These are phyloP conservation scores for Extremus antarcticus DNA, from an alignment of 495 filamentous ascomycete genomes.

Conservation along the genomic window DNA sequence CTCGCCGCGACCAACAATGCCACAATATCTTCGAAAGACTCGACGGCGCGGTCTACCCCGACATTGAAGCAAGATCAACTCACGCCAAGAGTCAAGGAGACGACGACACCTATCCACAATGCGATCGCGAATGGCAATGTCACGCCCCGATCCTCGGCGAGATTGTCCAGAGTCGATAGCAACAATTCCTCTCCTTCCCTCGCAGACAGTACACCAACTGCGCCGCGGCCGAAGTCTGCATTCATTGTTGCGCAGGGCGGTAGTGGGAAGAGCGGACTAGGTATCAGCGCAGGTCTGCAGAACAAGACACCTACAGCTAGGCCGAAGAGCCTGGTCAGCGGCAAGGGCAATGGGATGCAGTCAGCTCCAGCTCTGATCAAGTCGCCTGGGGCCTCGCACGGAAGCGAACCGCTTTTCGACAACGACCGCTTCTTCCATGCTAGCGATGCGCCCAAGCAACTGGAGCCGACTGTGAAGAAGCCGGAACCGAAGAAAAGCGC, in stretches of 20 bases:
- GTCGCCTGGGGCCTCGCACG: conserved; percentile 7
- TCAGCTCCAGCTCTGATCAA: conserved; percentile 8
- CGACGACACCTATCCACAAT: conserved; percentile 23
- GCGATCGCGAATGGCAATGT: conserved; percentile 27
- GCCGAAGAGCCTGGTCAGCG: conserved; percentile 21
- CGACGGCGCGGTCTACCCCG: conserved; percentile 14
- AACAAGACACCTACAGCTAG: conserved; percentile 5
- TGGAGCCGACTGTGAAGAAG: conserved; percentile 15
- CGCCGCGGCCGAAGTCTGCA: conserved; percentile 1
- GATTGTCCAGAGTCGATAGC: conserved; percentile 29
- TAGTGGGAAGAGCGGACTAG: background rate
- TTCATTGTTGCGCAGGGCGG: background rate
- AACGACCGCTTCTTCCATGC: conserved; percentile 33
- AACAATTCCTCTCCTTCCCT: conserved; percentile 22
- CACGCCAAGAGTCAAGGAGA: conserved; percentile 21
- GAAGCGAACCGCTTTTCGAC: conserved; percentile 1
- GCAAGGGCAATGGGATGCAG: conserved; percentile 7
- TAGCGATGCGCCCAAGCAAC: conserved; percentile 22
- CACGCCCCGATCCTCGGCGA: conserved; percentile 32
- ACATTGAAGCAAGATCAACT: conserved; percentile 13
- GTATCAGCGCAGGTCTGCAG: conserved; percentile 2
- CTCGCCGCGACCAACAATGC: conserved; percentile 23
- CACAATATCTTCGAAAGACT: conserved; percentile 8
- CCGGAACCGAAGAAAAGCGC: conserved; percentile 23
- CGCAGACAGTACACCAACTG: conserved; percentile 17